A percentile compares a stretch with the other conserved stretches of the same genome.
phyloP scores from a whole-genome alignment of 306 rosid species.

The Castanospermum australe region DNA sequence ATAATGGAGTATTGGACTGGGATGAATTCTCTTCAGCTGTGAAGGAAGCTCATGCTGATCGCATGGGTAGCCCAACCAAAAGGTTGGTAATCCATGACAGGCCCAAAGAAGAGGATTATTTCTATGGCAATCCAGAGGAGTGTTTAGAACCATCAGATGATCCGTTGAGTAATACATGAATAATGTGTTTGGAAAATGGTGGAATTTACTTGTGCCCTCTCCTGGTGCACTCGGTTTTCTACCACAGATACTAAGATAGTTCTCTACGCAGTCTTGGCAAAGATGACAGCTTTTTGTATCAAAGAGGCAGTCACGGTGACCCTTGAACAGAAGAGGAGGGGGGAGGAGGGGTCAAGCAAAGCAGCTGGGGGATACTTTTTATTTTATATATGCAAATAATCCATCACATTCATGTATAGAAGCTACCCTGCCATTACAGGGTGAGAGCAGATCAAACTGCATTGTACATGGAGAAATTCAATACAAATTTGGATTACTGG shows the following conservation, averaged over 20 bases:
- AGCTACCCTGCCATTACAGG: constrained; percentile 85
- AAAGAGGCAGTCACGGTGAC: constrained; percentile 39
- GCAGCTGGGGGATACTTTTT: constrained; percentile 44
- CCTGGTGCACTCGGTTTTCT: constrained; percentile 49
- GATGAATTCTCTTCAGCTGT: constrained; percentile 83
- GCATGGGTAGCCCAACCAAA: constrained; percentile 78
- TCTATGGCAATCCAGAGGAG: constrained; percentile 90
- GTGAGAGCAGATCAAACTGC: constrained; percentile 62
- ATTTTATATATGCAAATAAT: constrained; percentile 63
- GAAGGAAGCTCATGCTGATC: constrained; percentile 71
- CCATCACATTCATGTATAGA: constrained; percentile 84
- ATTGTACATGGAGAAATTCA: constrained; percentile 57
- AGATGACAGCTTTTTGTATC: constrained; percentile 38
- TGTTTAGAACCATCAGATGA: constrained; percentile 63
- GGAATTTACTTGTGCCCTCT: constrained; percentile 40
- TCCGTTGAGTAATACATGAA: constrained; percentile 60
- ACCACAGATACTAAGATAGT: constrained; percentile 36
- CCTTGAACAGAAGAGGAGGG: constrained; percentile 26
- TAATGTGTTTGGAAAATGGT: constrained; percentile 26
- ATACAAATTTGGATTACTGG: constrained; percentile 56
- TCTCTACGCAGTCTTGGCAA: constrained; percentile 43
- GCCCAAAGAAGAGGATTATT: constrained; percentile 97
- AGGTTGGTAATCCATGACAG: constrained; percentile 73
- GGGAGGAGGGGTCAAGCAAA: constrained; percentile 36
- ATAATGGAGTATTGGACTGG: constrained; percentile 58